Evolutionary conservation across 352 stramenopile species (phyloP), one percentile per base, ranked within the genome.

Genomic region (Pelagophyceae sp.): DNA sequence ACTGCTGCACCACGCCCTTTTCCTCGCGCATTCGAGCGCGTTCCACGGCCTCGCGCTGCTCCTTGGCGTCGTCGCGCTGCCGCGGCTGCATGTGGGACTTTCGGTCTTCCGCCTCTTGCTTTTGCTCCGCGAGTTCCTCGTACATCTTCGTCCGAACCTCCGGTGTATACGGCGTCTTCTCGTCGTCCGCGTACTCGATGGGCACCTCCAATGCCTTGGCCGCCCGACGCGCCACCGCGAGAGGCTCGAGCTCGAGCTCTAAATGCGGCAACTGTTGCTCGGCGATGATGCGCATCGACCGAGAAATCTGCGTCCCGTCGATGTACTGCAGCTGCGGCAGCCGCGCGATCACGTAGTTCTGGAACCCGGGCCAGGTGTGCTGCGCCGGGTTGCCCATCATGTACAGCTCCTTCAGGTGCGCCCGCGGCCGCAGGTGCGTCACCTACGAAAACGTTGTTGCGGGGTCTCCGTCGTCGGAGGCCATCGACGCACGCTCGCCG

Each of bases 361-460:
- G 83, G 67, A 92, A 93, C 0, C 85, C 87, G 25, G 65, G 80
- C 89, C 90, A 87, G 60, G 91, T 83, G 27, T 82, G 82, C 79
- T 95, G 88, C 38, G 83, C 88, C 37, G 93, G 93, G 85, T 98
- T 98, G 0, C 93, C 93, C 29, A 97, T 89, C 83, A 97, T 89
- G 82, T 94, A 97, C n/a, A 98, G 85, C 78, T 97, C 93, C 63
- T 85, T 81, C n/a, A 98, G 85, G 71, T 93, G 86, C n/a, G 79
- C 54, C 72, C 92, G 86, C 3, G 81, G 76, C 72, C 86, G 85
- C 72, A 98, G 81, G 58, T 96, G 87, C 50, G 91, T 84, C 29
- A 97, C 85, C 65, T 86, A 94, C 19, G n/a, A n/a, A n/a, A n/a
- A n/a, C n/a, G n/a, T n/a, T n/a, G n/a, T n/a, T n/a, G n/a, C n/a